Base-by-base conservation (phyloP, 2,329 filamentous ascomycete genomes). In the Clonostachys rhizophaga region DNA sequence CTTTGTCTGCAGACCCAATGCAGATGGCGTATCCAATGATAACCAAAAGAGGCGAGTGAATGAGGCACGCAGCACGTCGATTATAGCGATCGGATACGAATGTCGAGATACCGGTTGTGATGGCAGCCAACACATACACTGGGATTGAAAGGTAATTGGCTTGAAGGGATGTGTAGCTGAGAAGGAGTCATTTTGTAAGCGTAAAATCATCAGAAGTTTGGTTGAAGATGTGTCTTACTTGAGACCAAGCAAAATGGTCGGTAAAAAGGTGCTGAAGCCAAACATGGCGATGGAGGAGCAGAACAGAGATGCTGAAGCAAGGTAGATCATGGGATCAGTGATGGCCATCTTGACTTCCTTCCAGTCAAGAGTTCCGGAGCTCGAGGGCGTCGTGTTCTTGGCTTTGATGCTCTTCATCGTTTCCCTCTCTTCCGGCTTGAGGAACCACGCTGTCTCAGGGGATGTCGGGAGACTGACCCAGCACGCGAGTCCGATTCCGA, bases 401-500 rank as follows among this genome's bases (percentile, higher is more conserved):
- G 52, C 47, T 43, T 61, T 53, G 35, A 58, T 54, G 10, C 49
- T 50, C 35, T 51, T 49, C 20, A 63, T 46, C 39, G 60, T 54
- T 16, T 48, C 47, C n/a, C 56, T 64, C 50, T 75, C 68, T 5
- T 66, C 57, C 10, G 64, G 55, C 11, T 62, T 64, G 17, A 75
- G 61, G 60, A 72, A 75, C 42, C 60, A 62, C 16, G 69, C 65
- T 6, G 55, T 66, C 20, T 61, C 57, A 0, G 71, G 70, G 39
- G 66, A 71, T 53, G 75, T 72, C 13, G 65, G 65, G 10, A 75
- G 68, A 54, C 72, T 65, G 53, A 62, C 66, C 56, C 66, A 63
- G 18, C 54, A 54, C 43, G 50, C 50, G 52, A 58, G 49, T 4
- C 57, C 54, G 14, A 61, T 44, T 30, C 52, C 49, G 5, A 63